phyloP scores from a whole-genome alignment of 2,329 filamentous ascomycete genomes.

The Stylonectria norvegica region DNA sequence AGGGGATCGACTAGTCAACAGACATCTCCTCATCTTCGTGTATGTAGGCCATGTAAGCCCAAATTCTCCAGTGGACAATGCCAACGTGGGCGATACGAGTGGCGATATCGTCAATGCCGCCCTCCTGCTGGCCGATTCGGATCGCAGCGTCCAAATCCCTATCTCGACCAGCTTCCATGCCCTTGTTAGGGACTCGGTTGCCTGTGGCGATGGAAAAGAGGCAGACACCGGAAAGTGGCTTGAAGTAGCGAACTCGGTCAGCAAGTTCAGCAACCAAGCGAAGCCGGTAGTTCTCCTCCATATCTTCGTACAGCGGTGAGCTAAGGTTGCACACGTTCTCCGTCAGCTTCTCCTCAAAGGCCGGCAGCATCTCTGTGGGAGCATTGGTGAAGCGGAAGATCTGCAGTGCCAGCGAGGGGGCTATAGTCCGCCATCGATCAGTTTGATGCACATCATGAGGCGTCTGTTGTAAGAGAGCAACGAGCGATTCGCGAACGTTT shows the following conservation, averaged over 20 bases:
- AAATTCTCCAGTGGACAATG: slow-evolving; percentile 86
- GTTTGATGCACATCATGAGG: slow-evolving; percentile 39
- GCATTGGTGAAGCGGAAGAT: slow-evolving; percentile 56
- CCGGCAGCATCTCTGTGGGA: slow-evolving; percentile 44
- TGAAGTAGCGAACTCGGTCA: slow-evolving; percentile 50
- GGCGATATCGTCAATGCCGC: slow-evolving; percentile 63
- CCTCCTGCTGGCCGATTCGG: slow-evolving; percentile 49
- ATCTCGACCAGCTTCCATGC: slow-evolving; percentile 31
- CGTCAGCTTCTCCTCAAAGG: slow-evolving; percentile 49
- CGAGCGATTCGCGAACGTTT: slow-evolving; percentile 51
- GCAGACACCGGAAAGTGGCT: slow-evolving; percentile 48
- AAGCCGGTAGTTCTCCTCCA: slow-evolving; percentile 48
- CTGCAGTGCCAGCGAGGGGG: slow-evolving; percentile 53
- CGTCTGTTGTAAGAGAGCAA: slow-evolving; percentile 53
- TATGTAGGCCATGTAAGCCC: slow-evolving; percentile 71
- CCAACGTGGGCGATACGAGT: slow-evolving; percentile 78
- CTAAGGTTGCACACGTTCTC: slow-evolving; percentile 42
- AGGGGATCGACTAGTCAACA: slow-evolving; percentile 27
- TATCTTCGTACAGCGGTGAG: slow-evolving; percentile 44
- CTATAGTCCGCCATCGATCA: slow-evolving; percentile 51
- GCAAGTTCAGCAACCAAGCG: slow-evolving; percentile 48
- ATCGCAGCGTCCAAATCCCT: slow-evolving; percentile 33
- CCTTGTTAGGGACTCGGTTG: slow-evolving; percentile 40
- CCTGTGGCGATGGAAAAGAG: slow-evolving; percentile 56
- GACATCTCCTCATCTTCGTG: slow-evolving; percentile 39